Conservation (phyloP, 305 asterid genomes). For the Fraxinus platypoda region DNA sequence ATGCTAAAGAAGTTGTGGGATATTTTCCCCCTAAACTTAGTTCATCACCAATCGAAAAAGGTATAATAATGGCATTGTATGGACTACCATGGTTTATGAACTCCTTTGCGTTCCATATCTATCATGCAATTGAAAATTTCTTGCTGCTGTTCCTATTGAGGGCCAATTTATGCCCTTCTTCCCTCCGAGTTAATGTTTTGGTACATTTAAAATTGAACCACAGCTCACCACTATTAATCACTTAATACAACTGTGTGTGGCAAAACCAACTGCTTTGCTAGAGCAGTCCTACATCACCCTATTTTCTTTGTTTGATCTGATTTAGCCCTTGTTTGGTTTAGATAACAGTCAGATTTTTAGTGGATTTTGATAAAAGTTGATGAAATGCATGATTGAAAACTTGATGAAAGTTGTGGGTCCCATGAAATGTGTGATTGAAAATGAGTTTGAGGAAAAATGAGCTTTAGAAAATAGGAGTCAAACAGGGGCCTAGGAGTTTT, state of each 20-base stretch:
- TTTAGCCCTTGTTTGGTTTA: not conserved
- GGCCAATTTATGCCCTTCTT: not conserved
- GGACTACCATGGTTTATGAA: constrained; percentile 7
- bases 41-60: constrained; percentile 53
- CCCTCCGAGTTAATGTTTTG: not conserved
- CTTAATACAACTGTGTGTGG: not conserved
- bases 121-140: constrained; percentile 11
- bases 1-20: constrained; percentile 73
- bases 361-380: not conserved
- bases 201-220: not conserved
- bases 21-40: constrained; percentile 63
- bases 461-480: not conserved
- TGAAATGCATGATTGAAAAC: not conserved
- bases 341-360: not conserved
- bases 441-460: not conserved
- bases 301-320: constrained; percentile 11
- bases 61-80: constrained; percentile 32
- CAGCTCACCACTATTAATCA: not conserved
- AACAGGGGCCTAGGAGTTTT: not conserved
- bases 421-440: not conserved
- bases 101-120: not conserved
- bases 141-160: not conserved
- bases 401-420: not conserved
- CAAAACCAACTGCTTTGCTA: not conserved
- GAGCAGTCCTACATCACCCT: not conserved